Evolutionary conservation across 2,329 filamentous ascomycete species (phyloP), one percentile per base, ranked within the genome.

Genomic region (Fusarium continuum): DNA sequence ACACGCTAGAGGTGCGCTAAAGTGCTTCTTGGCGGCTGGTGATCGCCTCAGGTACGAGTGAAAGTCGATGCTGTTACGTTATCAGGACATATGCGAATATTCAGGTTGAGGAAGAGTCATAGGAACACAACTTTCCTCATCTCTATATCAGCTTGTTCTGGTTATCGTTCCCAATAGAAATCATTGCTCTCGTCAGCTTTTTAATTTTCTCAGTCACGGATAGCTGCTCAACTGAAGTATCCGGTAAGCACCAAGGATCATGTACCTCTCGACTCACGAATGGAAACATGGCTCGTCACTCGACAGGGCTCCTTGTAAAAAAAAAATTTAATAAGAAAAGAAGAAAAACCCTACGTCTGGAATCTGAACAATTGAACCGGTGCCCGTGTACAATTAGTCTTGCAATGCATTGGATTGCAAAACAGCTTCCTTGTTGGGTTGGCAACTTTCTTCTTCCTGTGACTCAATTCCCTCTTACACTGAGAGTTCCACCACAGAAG

Each of bases 1-100:
- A 40, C 53, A 48, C 57, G 36, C 62, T 65, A 65, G 57, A 63
- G 43, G 38, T 46, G 25, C 62, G 34, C 62, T 65, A 65, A 57
- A 52, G 40, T 55, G 41, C 54, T 48, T 62, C 46, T 51, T 55
- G 38, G 61, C 61, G 62, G 43, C 38, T 56, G 58, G 53, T 46
- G 56, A 52, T 46, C 35, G 29, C 40, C 39, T 17, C 39, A 60
- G 55, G 56, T 54, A 60, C 40, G 25, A 29, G 13, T 31, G 6
- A 14, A 44, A 38, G 38, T 17, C 31, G 29, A 32, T 44, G 8
- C 23, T 32, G 19, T 25, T 29, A 9, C 26, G n/a, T n/a, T n/a
- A n/a, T 38, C 22, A 16, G 36, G 19, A 48, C 29, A 28, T 36
- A 17, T 49, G 50, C 56, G 20, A 43, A 65, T 39, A 47, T 41